Base-by-base conservation (phyloP, 768 basidiomycete species). In the Mycena belliarum region DNA sequence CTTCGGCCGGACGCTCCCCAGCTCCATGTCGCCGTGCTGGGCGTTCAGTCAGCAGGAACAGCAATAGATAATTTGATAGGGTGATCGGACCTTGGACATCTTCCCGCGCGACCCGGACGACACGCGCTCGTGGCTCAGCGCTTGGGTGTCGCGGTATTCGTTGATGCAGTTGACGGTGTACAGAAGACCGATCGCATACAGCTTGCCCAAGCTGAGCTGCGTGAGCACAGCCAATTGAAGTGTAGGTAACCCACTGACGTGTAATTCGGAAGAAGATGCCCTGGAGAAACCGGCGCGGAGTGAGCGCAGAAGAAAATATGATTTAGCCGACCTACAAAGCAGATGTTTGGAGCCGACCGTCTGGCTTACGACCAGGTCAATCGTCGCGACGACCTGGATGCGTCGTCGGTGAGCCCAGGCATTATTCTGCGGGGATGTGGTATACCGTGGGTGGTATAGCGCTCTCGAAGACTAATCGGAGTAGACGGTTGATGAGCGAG, bases 121-220 rank as follows among this genome's bases (percentile, higher is more conserved):
- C 20, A 53, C 25, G 16, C 55, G 55, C 4, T 49, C 60, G 5
- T 52, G 51, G 28, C 56, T 62, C 23, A 62, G 4, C n/a, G 9
- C 29, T 16, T 42, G 49, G 3, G 18, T 37, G n/a, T 45, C 18
- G 18, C 60, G 60, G 37, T 62, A 62, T 26, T 54, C 52, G 41
- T 49, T 49, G 60, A 62, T 54, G 26, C 25, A 49, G 43, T 62
- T 62, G 37, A 62, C 41, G 24, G 60, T 62, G 23, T 62, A 62
- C 33, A 62, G 12, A 7, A 62, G 37, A 6, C 41, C 37, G 38
- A 62, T 54, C 1, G 38, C 60, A 21, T 62, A 62, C 25, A 62
- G 21, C 29, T 62, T 62, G 23, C 50, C 35, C 43, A 62, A 23
- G 6, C 58, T 59, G 35, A 3, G 18, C 0, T 18, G 14, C 24